phyloP scores from a whole-genome alignment of 2,329 filamentous ascomycete species.

The Exserohilum rostratum region DNA sequence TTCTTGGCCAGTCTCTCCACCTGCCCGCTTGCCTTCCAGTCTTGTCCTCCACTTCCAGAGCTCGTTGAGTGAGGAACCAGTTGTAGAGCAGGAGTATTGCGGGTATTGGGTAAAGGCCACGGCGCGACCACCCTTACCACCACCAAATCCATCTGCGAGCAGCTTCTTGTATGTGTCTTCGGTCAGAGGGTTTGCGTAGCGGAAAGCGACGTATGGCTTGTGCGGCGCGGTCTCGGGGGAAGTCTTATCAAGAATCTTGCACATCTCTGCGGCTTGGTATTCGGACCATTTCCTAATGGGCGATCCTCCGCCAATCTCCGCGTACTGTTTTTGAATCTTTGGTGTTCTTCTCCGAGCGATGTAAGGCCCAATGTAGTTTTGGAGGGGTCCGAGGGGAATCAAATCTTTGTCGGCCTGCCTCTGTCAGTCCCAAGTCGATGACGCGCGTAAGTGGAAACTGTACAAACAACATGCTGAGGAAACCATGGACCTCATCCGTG shows the following conservation, averaged over 20 bases:
- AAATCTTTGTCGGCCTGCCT: slow-evolving; percentile 84
- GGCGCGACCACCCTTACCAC: slow-evolving; percentile 86
- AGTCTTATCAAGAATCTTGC: slow-evolving; percentile 90
- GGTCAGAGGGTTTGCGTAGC: slow-evolving; percentile 90
- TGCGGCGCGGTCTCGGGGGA: slow-evolving; percentile 94
- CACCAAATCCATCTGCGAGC: slow-evolving; percentile 86
- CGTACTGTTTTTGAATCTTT: slow-evolving; percentile 96
- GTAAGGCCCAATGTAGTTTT: slow-evolving; percentile 86
- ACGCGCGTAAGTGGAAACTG: slow-evolving; percentile 40
- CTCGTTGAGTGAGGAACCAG: slow-evolving; percentile 93
- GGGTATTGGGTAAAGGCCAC: slow-evolving; percentile 98
- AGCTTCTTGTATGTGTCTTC: slow-evolving; percentile 89
- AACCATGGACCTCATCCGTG: slow-evolving; percentile 84
- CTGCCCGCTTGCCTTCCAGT: slow-evolving; percentile 75
- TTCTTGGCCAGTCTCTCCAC: slow-evolving; percentile 46
- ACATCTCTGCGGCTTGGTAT: slow-evolving; percentile 92
- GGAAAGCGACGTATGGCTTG: slow-evolving; percentile 96
- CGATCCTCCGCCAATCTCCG: slow-evolving; percentile 94
- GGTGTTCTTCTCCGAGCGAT: slow-evolving; percentile 87
- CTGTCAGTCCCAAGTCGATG: slow-evolving; percentile 21
- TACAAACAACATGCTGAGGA: slow-evolving; percentile 91
- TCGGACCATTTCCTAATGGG: slow-evolving; percentile 99
- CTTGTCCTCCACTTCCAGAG: slow-evolving; percentile 95
- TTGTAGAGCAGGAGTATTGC: slow-evolving; percentile 97
- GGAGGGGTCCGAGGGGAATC: slow-evolving; percentile 91